Evolutionary conservation across 768 basidiomycete species (phyloP).

Genomic region (Cyathus striatus): DNA sequence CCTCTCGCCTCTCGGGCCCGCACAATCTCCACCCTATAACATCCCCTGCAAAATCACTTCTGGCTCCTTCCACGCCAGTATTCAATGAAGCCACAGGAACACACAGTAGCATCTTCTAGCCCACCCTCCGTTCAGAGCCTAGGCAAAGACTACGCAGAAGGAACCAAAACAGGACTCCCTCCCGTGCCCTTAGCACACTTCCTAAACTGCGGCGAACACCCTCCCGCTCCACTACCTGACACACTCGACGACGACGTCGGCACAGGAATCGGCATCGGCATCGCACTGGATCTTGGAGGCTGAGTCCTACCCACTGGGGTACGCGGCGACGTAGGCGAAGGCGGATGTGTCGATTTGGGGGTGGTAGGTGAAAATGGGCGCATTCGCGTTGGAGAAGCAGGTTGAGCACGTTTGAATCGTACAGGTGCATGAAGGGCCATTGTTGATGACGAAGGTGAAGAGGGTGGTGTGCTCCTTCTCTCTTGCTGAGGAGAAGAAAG

Average conservation of each 20-base stretch:
- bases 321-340: not conserved
- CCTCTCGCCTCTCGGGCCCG: too few species aligned
- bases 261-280: not conserved
- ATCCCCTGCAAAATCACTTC: not conserved
- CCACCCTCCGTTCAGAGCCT: not conserved
- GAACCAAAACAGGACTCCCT: not conserved
- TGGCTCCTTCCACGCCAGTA: not conserved
- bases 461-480: not conserved
- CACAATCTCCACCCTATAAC: too few species aligned
- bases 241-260: not conserved
- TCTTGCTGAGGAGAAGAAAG: not conserved
- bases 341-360: not conserved
- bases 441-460: not conserved
- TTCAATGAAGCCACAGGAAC: not conserved
- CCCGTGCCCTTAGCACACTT: not conserved
- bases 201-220: not conserved
- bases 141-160: not conserved
- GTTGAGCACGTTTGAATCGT: constrained; percentile 4
- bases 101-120: not conserved
- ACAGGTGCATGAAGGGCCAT: constrained; percentile 5
- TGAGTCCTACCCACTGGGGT: not conserved
- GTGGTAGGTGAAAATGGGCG: not conserved
- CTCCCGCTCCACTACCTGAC: not conserved
- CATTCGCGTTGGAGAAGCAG: not conserved
- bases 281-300: constrained; percentile 1